These are phyloP conservation scores for Cutaneotrichosporon sp. DNA, from an alignment of 1,284 basidiomycete species.

Conservation along the genomic window DNA sequence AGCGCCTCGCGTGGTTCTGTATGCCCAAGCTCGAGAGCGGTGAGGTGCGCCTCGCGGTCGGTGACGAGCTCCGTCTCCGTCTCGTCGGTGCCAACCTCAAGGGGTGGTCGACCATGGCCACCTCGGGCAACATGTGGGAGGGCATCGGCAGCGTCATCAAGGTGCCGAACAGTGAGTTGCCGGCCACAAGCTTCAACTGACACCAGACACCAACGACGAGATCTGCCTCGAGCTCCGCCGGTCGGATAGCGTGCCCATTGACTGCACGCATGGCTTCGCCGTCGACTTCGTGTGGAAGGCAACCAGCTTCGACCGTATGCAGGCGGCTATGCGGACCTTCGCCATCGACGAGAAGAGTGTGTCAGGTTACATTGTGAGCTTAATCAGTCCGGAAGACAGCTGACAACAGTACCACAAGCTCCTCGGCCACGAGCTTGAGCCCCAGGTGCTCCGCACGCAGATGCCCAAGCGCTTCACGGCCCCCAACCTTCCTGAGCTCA, in stretches of 20 bases:
- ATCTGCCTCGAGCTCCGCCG: conserved; percentile 90
- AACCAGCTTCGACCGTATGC: conserved; percentile 99
- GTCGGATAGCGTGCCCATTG: conserved; percentile 90
- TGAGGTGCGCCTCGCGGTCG: conserved; percentile 93
- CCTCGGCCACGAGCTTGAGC: conserved; percentile 92
- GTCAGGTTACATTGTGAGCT: conserved; percentile 89
- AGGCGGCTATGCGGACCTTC: conserved; percentile 98
- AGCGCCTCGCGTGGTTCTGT: conserved; percentile 94
- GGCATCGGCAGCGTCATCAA: conserved; percentile 98
- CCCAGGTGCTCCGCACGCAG: conserved; percentile 69
- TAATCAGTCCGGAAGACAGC: neutral
- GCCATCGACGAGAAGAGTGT: conserved; percentile 99
- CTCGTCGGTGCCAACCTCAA: conserved; percentile 78
- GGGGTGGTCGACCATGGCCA: conserved; percentile 49
- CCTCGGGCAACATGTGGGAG: conserved; percentile 66
- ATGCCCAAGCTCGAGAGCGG: conserved; percentile 97
- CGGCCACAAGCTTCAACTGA: neutral
- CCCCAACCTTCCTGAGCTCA: conserved; percentile 95
- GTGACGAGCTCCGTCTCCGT: conserved; percentile 89
- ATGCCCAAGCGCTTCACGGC: conserved; percentile 86
- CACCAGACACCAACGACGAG: conserved; percentile 90
- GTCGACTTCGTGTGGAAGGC: conserved; percentile 99
- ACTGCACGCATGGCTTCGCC: conserved; percentile 91
- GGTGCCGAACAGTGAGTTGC: conserved; percentile 92
- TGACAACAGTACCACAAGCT: conserved; percentile 86